These are phyloP conservation scores for Larix sibirica DNA, from an alignment of 83 land plant species.

Conservation along the genomic window DNA sequence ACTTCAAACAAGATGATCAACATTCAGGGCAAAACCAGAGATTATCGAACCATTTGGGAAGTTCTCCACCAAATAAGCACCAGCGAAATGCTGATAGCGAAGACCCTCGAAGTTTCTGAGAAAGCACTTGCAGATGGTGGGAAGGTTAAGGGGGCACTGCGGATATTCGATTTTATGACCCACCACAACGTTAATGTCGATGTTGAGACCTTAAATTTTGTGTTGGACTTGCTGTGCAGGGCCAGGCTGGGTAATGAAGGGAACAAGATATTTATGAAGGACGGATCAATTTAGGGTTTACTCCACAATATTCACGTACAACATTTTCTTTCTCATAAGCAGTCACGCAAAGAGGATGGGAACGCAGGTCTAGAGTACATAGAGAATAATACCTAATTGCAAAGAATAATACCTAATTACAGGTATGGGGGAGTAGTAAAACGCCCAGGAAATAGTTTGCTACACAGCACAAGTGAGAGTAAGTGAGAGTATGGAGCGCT, in stretches of 20 bases:
- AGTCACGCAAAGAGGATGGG: too few relatives aligned
- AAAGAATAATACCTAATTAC: too few relatives aligned
- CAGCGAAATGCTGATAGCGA: slow-evolving; percentile 13
- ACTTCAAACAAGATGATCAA: slow-evolving; percentile 40
- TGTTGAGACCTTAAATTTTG: slow-evolving; percentile 36
- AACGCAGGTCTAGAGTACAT: too few relatives aligned
- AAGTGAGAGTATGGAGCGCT: too few relatives aligned
- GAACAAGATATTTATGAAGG: slow-evolving; percentile 2
- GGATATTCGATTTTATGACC: slow-evolving; percentile 39
- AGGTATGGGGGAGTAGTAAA: too few relatives aligned
- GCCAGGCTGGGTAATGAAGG: slow-evolving; percentile 42
- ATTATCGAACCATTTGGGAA: slow-evolving; percentile 41
- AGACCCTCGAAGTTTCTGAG: slow-evolving; percentile 29
- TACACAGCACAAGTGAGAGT: too few relatives aligned
- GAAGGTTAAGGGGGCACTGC: slow-evolving; percentile 41
- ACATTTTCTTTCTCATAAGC: too few relatives aligned
- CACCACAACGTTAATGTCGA: slow-evolving; percentile 12
- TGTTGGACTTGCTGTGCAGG: slow-evolving; percentile 32
- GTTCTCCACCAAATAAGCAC: slow-evolving; percentile 13
- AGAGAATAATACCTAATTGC: too few relatives aligned
- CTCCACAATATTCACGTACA: too few relatives aligned
- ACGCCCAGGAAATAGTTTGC: too few relatives aligned
- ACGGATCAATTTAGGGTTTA: too few relatives aligned
- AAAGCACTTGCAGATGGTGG: slow-evolving; percentile 32
- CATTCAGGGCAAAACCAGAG: slow-evolving; percentile 27